These are phyloP conservation scores for Sordariomycetes sp. DNA, from an alignment of 2,329 filamentous ascomycete genomes.

Conservation along the genomic window DNA sequence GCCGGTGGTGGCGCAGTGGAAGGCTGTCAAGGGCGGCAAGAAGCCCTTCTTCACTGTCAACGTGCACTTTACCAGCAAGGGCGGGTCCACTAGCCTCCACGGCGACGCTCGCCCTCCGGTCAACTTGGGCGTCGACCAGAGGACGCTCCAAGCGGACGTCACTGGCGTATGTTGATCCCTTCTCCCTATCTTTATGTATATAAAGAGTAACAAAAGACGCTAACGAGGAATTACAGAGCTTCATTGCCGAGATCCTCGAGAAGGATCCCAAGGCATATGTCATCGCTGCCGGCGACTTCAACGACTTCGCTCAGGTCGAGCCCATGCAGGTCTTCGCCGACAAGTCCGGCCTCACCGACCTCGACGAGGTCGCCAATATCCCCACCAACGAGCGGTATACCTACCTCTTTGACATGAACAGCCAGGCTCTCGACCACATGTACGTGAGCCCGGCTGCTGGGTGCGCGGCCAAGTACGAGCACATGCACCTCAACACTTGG, in stretches of 20 bases:
- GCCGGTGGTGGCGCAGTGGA: slow-evolving; percentile 54
- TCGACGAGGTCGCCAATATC: slow-evolving; percentile 45
- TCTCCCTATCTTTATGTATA: not conserved
- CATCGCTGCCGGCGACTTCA: slow-evolving; percentile 55
- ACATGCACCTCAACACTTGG: slow-evolving; percentile 63
- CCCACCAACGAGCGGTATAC: slow-evolving; percentile 50
- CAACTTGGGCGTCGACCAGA: slow-evolving; percentile 47
- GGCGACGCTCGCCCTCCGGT: slow-evolving; percentile 54
- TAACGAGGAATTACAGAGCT: slow-evolving; percentile 21
- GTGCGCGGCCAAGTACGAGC: slow-evolving; percentile 38
- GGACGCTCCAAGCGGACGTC: slow-evolving; percentile 41
- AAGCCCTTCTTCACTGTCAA: slow-evolving; percentile 57
- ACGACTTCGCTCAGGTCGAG: slow-evolving; percentile 53
- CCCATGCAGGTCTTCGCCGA: slow-evolving; percentile 41
- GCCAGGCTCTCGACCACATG: slow-evolving; percentile 58
- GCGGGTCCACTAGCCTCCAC: slow-evolving; percentile 49
- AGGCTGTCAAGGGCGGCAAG: slow-evolving; percentile 34
- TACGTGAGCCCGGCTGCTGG: slow-evolving; percentile 44
- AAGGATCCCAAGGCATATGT: slow-evolving; percentile 41
- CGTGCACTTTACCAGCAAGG: slow-evolving; percentile 55
- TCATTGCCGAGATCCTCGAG: slow-evolving; percentile 43
- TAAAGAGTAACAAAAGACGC: not conserved
- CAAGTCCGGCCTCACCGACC: slow-evolving; percentile 42
- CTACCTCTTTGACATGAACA: slow-evolving; percentile 57
- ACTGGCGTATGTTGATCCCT: slow-evolving; percentile 32